These are phyloP conservation scores for Auricularia sp. DNA, from an alignment of 768 basidiomycete species.

Conservation along the genomic window DNA sequence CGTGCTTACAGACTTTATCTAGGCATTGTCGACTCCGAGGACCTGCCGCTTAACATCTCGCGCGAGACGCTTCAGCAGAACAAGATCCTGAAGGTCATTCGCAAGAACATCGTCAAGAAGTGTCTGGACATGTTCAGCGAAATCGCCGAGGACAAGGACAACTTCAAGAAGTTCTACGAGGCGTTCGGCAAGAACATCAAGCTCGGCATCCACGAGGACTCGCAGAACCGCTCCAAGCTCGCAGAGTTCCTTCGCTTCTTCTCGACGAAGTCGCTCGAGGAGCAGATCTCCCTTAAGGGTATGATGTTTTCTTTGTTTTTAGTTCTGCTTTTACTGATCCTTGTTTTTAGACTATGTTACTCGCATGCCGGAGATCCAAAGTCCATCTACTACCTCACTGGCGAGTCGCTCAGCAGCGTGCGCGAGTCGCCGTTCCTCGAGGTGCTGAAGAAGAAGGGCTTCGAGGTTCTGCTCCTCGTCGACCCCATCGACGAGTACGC, in stretches of 20 bases:
- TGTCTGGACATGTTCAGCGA: slow-evolving; percentile 88
- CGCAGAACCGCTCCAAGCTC: slow-evolving; percentile 97
- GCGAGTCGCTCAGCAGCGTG: slow-evolving; percentile 86
- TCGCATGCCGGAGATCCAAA: slow-evolving; percentile 98
- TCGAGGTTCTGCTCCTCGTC: slow-evolving; percentile 93
- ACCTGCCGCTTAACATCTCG: slow-evolving; percentile 98
- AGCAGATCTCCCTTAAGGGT: slow-evolving; percentile 92
- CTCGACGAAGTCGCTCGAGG: slow-evolving; percentile 89
- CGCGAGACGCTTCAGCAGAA: slow-evolving; percentile 99
- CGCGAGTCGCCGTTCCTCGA: slow-evolving; percentile 98
- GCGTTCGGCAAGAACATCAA: slow-evolving; percentile 99
- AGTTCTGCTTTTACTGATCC: slow-evolving; percentile 3
- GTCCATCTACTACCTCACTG: slow-evolving; percentile 98
- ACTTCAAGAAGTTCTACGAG: slow-evolving; percentile 93
- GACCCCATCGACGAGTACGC: slow-evolving; percentile 99
- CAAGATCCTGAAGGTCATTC: slow-evolving; percentile 99
- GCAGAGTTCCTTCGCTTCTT: slow-evolving; percentile 98
- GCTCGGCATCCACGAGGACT: slow-evolving; percentile 98
- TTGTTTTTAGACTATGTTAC: slow-evolving; percentile 81
- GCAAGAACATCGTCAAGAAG: slow-evolving; percentile 99
- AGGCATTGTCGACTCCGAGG: slow-evolving; percentile 97
- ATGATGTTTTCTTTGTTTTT: slow-evolving; percentile 14
- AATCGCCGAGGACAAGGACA: slow-evolving; percentile 99
- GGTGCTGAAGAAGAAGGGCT: slow-evolving; percentile 98
- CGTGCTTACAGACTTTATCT: no score